Conservation (phyloP, 2,329 filamentous ascomycete species). For the Colletotrichum orbiculare region DNA sequence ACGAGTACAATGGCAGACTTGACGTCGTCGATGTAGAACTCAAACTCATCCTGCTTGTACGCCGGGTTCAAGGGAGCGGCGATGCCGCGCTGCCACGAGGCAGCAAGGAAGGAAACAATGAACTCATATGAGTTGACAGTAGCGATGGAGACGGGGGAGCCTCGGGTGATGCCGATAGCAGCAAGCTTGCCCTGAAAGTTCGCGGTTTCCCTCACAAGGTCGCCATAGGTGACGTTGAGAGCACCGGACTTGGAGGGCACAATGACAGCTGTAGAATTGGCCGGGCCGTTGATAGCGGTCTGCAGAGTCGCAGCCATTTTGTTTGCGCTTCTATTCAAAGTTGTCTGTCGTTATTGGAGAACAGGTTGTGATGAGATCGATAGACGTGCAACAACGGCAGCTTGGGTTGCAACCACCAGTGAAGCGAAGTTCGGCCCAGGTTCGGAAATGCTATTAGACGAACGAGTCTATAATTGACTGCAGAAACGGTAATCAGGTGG, state of each 20-base stretch:
- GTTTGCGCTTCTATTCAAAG: background rate
- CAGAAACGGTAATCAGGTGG: background rate
- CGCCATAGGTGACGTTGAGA: conserved; percentile 76
- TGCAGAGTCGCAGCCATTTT: conserved; percentile 59
- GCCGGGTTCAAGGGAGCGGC: conserved; percentile 88
- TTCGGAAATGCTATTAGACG: conserved; percentile 16
- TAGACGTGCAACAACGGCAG: conserved; percentile 4
- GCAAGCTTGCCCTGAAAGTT: conserved; percentile 84
- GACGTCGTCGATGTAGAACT: conserved; percentile 91
- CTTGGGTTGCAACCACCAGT: conserved; percentile 23
- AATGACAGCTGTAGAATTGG: conserved; percentile 71
- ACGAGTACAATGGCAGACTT: conserved; percentile 83
- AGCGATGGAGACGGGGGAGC: conserved; percentile 83
- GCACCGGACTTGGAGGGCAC: conserved; percentile 73
- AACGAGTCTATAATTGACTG: conserved; percentile 1
- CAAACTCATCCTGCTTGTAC: conserved; percentile 91
- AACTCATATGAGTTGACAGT: conserved; percentile 89
- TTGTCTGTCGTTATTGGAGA: conserved; percentile 6
- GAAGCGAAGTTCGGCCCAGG: conserved; percentile 25
- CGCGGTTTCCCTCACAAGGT: conserved; percentile 73
- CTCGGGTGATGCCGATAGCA: conserved; percentile 74
- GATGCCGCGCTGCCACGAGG: conserved; percentile 84
- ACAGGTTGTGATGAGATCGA: conserved; percentile 10
- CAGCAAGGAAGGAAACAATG: conserved; percentile 87
- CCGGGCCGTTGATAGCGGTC: conserved; percentile 59